Evolutionary conservation across 1,139 yeast species (phyloP).

Genomic region (Lodderomyces pseudojiufengensis): DNA sequence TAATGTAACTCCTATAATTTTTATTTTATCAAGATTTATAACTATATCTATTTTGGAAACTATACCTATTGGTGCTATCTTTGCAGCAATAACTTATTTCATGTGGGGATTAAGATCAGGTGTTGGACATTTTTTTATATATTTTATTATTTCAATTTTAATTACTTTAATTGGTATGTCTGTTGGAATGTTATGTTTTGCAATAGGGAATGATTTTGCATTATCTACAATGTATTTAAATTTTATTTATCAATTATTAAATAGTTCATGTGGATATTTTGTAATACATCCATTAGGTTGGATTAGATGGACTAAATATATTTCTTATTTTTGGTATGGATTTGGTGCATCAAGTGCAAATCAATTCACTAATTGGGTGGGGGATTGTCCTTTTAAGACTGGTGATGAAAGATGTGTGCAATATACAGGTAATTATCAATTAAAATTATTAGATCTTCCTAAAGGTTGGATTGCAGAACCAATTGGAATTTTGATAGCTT

Average conservation of each 20-base stretch:
- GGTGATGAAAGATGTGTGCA: conserved; percentile 25
- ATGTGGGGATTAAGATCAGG: conserved; percentile 61
- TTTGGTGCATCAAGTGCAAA: conserved; percentile 63
- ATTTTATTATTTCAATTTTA: conserved; percentile 52
- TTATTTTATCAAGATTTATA: conserved; percentile 57
- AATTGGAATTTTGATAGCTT: conserved; percentile 51
- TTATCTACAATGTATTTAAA: conserved; percentile 61
- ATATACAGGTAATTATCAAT: conserved; percentile 49
- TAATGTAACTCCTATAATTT: conserved; percentile 58
- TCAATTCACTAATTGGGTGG: conserved; percentile 55
- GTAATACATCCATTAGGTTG: conserved; percentile 68
- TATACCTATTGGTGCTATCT: conserved; percentile 53
- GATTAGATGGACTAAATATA: conserved; percentile 74
- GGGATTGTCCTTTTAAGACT: conserved; percentile 45
- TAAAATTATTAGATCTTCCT: conserved; percentile 56
- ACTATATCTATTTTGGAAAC: conserved; percentile 65
- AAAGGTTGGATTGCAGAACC: conserved; percentile 63
- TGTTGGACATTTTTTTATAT: conserved; percentile 47
- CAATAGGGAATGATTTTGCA: conserved; percentile 59
- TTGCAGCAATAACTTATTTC: conserved; percentile 58
- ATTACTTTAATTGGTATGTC: conserved; percentile 52
- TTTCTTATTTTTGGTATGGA: conserved; percentile 69
- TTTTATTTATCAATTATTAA: conserved; percentile 60
- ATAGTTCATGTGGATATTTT: conserved; percentile 74
- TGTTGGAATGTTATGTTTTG: conserved; percentile 49